phyloP scores from a whole-genome alignment of 2,329 filamentous ascomycete genomes.

The Chrysosphaeria jannelii region DNA sequence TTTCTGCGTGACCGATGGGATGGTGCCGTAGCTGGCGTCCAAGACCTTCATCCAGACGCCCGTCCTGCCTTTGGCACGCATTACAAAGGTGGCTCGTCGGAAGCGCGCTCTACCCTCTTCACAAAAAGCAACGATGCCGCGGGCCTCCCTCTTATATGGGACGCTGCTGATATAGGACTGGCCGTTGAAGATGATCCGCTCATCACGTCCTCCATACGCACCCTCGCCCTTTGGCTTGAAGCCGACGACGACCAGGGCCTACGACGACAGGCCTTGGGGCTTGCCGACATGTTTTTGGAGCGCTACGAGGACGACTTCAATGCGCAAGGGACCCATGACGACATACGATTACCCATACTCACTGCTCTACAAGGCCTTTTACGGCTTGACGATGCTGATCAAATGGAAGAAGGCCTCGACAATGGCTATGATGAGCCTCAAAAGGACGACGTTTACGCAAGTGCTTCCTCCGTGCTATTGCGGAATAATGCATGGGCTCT shows the following conservation, averaged over 20 bases:
- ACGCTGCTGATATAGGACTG: constrained; percentile 17
- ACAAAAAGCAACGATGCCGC: no score
- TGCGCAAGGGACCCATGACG: constrained; percentile 9
- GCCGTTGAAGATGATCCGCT: constrained; percentile 23
- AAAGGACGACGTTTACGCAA: constrained; percentile 12
- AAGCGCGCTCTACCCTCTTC: constrained; percentile 6
- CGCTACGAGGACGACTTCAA: constrained; percentile 14
- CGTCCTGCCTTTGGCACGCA: constrained; percentile 14
- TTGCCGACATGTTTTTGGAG: constrained; percentile 32
- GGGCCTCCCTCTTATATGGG: constrained; percentile 22
- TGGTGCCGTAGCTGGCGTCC: constrained; percentile 27
- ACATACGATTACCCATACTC: constrained; percentile 25
- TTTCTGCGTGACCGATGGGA: constrained; percentile 43
- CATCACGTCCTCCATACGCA: constrained; percentile 23
- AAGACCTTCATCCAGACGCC: constrained; percentile 27
- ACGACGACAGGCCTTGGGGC: constrained; percentile 22
- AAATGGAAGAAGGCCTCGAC: constrained; percentile 8
- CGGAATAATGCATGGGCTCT: no score
- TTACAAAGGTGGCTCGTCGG: constrained; percentile 2
- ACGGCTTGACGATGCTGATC: constrained; percentile 11
- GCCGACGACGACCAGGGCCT: constrained; percentile 33
- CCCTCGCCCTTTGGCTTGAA: constrained; percentile 33
- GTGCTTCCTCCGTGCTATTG: constrained; percentile 12
- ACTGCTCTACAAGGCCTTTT: constrained; percentile 28
- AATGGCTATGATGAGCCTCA: constrained; percentile 9